phyloP scores from a whole-genome alignment of 23 red algal genomes.

The Gracilaria vermiculophylla region DNA sequence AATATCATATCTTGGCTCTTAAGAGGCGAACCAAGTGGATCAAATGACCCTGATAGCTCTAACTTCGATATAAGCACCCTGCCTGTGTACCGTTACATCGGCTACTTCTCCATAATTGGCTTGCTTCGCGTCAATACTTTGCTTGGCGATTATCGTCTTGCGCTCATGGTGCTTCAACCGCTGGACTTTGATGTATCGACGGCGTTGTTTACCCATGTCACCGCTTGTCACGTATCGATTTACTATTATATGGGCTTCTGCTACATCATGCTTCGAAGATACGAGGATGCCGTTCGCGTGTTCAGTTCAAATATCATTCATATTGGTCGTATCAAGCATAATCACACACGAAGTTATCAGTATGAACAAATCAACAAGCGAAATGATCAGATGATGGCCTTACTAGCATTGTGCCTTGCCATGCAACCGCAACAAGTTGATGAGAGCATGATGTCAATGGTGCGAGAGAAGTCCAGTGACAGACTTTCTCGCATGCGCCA shows the following conservation, averaged over 20 bases:
- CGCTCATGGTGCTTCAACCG: conserved; percentile 92
- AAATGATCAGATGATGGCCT: conserved; percentile 94
- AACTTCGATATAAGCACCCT: conserved; percentile 84
- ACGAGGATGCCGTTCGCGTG: conserved; percentile 93
- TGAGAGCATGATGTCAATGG: conserved; percentile 78
- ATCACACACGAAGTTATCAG: conserved; percentile 94
- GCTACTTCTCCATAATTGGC: conserved; percentile 95
- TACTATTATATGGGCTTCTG: conserved; percentile 99
- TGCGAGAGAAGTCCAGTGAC: conserved; percentile 88
- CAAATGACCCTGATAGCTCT: conserved; percentile 74
- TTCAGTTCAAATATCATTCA: conserved; percentile 75
- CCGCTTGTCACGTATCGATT: conserved; percentile 93
- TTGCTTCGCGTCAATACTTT: conserved; percentile 87
- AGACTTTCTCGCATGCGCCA: conserved; percentile 77
- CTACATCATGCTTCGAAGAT: conserved; percentile 94
- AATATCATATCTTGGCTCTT: conserved; percentile 92
- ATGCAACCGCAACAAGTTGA: conserved; percentile 84
- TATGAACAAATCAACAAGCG: conserved; percentile 99
- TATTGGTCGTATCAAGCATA: conserved; percentile 91
- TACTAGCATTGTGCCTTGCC: conserved; percentile 76
- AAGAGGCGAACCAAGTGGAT: conserved; percentile 57
- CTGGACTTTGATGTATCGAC: conserved; percentile 80
- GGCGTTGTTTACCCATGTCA: conserved; percentile 93
- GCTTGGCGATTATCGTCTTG: conserved; percentile 92
- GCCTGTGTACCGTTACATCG: conserved; percentile 88